These are phyloP conservation scores for Colletotrichum sp. DNA, from an alignment of 2,329 filamentous ascomycete species.

Conservation along the genomic window DNA sequence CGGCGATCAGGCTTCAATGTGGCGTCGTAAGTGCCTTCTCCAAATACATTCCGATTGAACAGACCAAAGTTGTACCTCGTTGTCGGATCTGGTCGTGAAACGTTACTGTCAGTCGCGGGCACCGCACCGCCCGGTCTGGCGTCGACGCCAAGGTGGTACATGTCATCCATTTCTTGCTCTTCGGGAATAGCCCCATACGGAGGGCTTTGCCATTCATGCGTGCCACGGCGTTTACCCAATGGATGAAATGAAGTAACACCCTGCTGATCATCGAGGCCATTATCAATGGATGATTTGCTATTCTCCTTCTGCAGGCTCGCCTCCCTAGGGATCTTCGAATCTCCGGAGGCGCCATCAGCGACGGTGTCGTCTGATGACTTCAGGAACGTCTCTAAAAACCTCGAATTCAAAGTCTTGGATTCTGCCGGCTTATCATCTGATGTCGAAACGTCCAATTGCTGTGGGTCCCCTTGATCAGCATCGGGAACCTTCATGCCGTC, in stretches of 20 bases:
- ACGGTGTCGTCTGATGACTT: not conserved
- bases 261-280: not conserved
- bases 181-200: slow-evolving; percentile 3
- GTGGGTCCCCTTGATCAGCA: not conserved
- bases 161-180: slow-evolving; percentile 4
- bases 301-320: not conserved
- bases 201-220: slow-evolving; percentile 35
- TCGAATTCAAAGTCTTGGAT: not conserved
- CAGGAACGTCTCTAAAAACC: not conserved
- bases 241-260: slow-evolving; percentile 38
- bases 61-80: not conserved
- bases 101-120: not conserved
- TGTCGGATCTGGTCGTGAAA: not conserved
- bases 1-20: not conserved
- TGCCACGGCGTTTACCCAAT: slow-evolving; percentile 34
- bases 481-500: not conserved
- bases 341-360: not conserved
- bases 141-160: slow-evolving; percentile 35
- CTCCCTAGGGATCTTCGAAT: not conserved
- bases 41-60: slow-evolving; percentile 29
- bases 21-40: not conserved
- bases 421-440: not conserved
- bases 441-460: not conserved
- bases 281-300: not conserved
- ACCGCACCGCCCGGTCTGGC: slow-evolving; percentile 26